Conservation (phyloP, 805 yeast species). For the Torulaspora franciscae region DNA sequence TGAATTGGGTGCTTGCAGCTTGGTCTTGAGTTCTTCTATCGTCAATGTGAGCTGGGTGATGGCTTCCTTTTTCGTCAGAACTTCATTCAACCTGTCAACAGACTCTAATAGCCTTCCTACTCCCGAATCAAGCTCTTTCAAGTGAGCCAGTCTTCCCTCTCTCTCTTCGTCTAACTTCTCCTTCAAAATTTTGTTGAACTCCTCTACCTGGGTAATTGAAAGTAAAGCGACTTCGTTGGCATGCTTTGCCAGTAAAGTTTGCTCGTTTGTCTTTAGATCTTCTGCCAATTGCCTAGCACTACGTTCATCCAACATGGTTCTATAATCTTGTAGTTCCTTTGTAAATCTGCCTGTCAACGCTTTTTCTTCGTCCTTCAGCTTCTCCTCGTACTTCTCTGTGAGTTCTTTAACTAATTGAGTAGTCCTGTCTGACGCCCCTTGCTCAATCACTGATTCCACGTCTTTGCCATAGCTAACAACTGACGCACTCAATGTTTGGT, state of each 20-base stretch:
- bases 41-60: constrained; percentile 27
- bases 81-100: constrained; percentile 40
- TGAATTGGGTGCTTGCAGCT: constrained; percentile 20
- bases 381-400: constrained; percentile 22
- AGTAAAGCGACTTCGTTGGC: constrained; percentile 66
- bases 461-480: constrained; percentile 17
- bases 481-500: constrained; percentile 14
- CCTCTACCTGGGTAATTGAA: constrained; percentile 62
- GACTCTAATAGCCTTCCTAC: constrained; percentile 43
- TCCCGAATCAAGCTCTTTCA: constrained; percentile 54
- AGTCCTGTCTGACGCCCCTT: constrained; percentile 16
- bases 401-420: constrained; percentile 19
- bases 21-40: constrained; percentile 21
- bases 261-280: constrained; percentile 65
- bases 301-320: constrained; percentile 53
- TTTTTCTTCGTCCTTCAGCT: constrained; percentile 42
- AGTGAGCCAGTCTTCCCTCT: constrained; percentile 66
- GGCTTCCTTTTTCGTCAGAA: constrained; percentile 38
- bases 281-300: constrained; percentile 51
- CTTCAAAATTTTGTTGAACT: constrained; percentile 53
- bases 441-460: constrained; percentile 15
- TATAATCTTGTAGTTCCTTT: constrained; percentile 57
- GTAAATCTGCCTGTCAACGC: constrained; percentile 56
- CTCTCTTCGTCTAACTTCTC: constrained; percentile 68
- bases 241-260: constrained; percentile 63